Conservation (phyloP, 306 rosid species). For the Prunus mira region DNA sequence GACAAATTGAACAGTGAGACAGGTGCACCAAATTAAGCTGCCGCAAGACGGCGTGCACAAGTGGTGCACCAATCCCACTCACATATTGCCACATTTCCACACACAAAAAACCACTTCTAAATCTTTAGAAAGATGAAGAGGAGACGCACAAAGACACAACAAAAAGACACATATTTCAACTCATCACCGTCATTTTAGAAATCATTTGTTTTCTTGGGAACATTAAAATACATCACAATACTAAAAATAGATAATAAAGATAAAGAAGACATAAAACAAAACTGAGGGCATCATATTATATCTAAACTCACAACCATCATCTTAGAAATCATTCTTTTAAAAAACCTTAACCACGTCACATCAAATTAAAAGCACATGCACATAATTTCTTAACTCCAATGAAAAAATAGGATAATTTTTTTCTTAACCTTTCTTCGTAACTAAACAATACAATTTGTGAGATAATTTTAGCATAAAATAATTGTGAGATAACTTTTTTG, state of each 20-base stretch:
- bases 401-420: neutral
- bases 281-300: too few relatives aligned
- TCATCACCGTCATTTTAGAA: neutral
- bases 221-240: neutral
- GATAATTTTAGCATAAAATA: too few relatives aligned
- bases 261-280: neutral
- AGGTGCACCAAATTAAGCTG: too few relatives aligned
- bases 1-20: too few relatives aligned
- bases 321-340: neutral
- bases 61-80: too few relatives aligned
- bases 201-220: too few relatives aligned
- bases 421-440: too few relatives aligned
- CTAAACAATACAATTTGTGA: too few relatives aligned
- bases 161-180: neutral
- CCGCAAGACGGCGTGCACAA: too few relatives aligned
- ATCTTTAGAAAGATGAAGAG: too few relatives aligned
- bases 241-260: neutral
- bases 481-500: neutral
- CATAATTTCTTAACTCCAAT: neutral
- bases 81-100: too few relatives aligned
- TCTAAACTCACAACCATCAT: neutral
- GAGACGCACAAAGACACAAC: neutral
- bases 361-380: neutral
- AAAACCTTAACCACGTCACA: neutral
- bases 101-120: too few relatives aligned